Percentiles rank a stretch among this genome's conserved stretches.
These are phyloP conservation scores for Eucommia ulmoides DNA, from an alignment of 257 asterid species.

Conservation along the genomic window DNA sequence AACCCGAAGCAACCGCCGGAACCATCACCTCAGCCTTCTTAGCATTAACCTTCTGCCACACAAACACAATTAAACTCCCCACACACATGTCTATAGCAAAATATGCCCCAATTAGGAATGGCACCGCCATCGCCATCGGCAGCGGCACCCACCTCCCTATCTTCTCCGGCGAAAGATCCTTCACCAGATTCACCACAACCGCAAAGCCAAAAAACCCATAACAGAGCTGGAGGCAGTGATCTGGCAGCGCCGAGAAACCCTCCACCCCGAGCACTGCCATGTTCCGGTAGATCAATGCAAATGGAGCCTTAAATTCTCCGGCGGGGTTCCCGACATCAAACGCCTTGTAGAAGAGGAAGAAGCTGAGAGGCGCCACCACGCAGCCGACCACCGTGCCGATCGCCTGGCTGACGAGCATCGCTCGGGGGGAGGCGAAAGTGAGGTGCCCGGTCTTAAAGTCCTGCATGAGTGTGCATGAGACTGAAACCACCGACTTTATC, in stretches of 20 bases:
- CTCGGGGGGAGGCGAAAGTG: neutral
- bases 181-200: neutral
- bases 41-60: neutral
- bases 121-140: constrained; percentile 1
- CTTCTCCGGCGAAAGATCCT: neutral
- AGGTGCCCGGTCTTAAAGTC: constrained; percentile 1
- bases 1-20: constrained; percentile 2
- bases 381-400: neutral
- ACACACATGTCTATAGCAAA: neutral
- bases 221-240: neutral
- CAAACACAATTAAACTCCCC: neutral
- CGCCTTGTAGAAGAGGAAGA: neutral
- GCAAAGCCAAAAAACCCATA: neutral
- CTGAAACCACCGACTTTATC: constrained; percentile 3
- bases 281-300: neutral
- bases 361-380: neutral
- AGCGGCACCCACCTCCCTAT: constrained; percentile 1
- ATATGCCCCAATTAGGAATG: neutral
- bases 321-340: neutral
- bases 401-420: neutral
- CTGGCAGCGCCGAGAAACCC: constrained; percentile 1
- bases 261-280: neutral
- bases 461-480: neutral
- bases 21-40: neutral
- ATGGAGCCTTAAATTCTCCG: constrained; percentile 1